Evolutionary conservation across 192 early-diverging fungal genomes (phyloP).

Genomic region (Podila clonocystis): DNA sequence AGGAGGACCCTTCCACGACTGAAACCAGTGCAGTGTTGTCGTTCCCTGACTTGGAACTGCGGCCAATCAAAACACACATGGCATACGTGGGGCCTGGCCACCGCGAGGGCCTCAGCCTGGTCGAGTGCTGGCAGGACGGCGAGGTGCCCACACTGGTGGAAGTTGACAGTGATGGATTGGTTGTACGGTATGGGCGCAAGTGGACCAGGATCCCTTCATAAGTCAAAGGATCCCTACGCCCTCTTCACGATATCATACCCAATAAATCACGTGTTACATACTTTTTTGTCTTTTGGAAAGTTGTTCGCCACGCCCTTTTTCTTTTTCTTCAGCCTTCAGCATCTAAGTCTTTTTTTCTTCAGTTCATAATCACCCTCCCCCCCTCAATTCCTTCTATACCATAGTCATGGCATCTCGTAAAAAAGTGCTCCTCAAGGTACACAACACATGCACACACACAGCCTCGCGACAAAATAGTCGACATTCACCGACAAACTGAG

Average conservation of each 20-base stretch:
- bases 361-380: background rate
- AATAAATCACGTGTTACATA: background rate
- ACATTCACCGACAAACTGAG: background rate
- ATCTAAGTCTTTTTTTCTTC: background rate
- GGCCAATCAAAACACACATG: conserved; percentile 15
- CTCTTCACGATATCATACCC: background rate
- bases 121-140: conserved; percentile 44
- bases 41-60: conserved; percentile 31
- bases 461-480: background rate
- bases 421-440: conserved; percentile 68
- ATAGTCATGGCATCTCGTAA: conserved; percentile 56
- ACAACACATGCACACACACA: background rate
- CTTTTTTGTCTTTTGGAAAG: too few relatives aligned
- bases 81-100: conserved; percentile 31
- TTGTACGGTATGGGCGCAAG: conserved; percentile 20
- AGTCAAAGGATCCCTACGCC: background rate
- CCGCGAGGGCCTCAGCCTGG: conserved; percentile 10
- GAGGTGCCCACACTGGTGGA: conserved; percentile 12
- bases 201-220: conserved; percentile 38
- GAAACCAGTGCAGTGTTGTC: conserved; percentile 33
- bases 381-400: background rate
- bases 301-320: too few relatives aligned
- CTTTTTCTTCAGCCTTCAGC: too few relatives aligned
- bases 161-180: conserved; percentile 32
- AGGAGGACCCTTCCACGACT: conserved; percentile 21